Base-by-base conservation (phyloP, 371 early-diverging fungal species). In the Rhizomucor miehei region DNA sequence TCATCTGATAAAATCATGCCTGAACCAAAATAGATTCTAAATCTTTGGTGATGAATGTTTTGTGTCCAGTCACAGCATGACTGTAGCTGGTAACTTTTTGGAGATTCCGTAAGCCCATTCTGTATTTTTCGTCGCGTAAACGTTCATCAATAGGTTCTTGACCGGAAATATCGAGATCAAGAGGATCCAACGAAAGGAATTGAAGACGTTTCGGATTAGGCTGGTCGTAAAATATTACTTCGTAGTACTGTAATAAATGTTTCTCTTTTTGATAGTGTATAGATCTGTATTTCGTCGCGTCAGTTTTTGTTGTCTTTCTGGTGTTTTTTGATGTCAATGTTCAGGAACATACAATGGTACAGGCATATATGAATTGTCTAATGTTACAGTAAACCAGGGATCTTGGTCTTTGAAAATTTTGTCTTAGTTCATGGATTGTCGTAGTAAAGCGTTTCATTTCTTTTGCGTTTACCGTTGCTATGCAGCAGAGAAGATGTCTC, bases 91-190 rank as follows among this genome's bases (percentile, higher is more conserved):
- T 41, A 2, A 69, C 63, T 3, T 48, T 60, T 23, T 55, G 39
- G 2, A 68, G 20, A 35, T 71, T 70, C 14, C 49, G 34, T 5
- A 48, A 25, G 21, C 56, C 55, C 11, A 48, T 8, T 3, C 36
- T 10, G 48, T 43, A 25, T 44, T 50, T 45, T 41, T 14, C 48
- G 51, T 41, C 56, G 20, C 36, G 47, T 8, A 29, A 29, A 5
- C 29, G 29, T 25, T 50, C 23, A 6, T 40, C 37, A 21, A 8
- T 52, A 35, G 44, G 43, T 25, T 41, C 64, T 48, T 75, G 54
- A 41, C 73, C 61, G n/a, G 85, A 79, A 14, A 87, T 82, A 57
- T 92, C 90, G 2, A 92, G 65, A 16, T 81, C 77, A 8, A 92
- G 63, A 1, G 90, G 87, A 39, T 87, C 77, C 1, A 89, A 65